Base-by-base conservation (phyloP, 1,139 yeast genomes). In the Candida neerlandica region DNA sequence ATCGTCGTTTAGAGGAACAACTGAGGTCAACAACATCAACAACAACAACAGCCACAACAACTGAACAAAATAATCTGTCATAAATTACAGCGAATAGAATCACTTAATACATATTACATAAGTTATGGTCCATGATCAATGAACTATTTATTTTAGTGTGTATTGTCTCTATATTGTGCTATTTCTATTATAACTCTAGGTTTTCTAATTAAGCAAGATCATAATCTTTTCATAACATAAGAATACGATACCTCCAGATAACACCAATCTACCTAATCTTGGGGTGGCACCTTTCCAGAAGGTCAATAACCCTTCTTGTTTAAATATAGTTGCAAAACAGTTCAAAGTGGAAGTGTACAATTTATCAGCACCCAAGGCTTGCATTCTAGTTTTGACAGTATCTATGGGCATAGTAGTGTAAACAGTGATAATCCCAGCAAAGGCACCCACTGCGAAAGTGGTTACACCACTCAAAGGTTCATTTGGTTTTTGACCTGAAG, bases 281-380 rank as follows among this genome's bases (percentile, higher is more conserved):
- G 99, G 99, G 1, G 98, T 92, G 39, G 98, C 97, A 52, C 99
- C 99, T 70, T 89, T 89, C 99, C 99, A 94, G 72, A 91, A 90
- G 4, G 97, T 88, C 61, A 82, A 73, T 55, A 91, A 69, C n/a
- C 99, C 98, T 70, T 94, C 99, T 50, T 92, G 86, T 64, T 75
- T 86, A 67, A 88, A 88, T 48, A 94, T 86, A 56, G 81, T 84
- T 32, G 72, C 81, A 61, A 94, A 92, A 69, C 98, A 94, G 69
- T 92, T 81, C 43, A 86, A 26, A 0, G 98, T 92, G 41, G 92
- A 82, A 4, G 78, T 66, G 70, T 94, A 94, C 61, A 78, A 69
- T 57, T 80, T 78, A 50, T 81, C 80, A 4, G 97, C 89, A 35
- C 89, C 95, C 57, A 94, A 77, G 27, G 96, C 88, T 73, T 94